These are phyloP conservation scores for Pseudoscleropodium purum DNA, from an alignment of 225 moss, liverwort and hornwort genomes.

Conservation along the genomic window DNA sequence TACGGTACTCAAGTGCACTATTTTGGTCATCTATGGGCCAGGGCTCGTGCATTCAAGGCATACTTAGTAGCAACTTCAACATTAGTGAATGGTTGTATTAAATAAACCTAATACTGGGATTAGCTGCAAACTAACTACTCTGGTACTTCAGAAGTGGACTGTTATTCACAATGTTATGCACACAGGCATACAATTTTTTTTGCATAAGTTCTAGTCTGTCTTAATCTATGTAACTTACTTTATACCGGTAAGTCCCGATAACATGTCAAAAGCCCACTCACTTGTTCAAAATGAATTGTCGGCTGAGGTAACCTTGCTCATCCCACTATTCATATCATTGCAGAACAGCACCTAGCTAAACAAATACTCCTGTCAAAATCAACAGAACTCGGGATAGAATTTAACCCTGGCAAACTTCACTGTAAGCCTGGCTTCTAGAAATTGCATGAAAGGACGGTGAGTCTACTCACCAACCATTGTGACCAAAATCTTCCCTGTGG, in stretches of 20 bases:
- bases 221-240: neutral
- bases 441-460: neutral
- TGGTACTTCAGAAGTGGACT: neutral
- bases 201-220: neutral
- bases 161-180: neutral
- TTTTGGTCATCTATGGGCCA: neutral
- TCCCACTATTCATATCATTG: neutral
- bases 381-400: neutral
- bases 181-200: neutral
- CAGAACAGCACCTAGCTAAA: neutral
- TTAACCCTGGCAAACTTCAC: neutral
- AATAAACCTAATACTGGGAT: neutral
- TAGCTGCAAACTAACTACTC: neutral
- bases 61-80: no score
- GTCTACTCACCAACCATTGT: constrained; percentile 34
- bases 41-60: neutral
- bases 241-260: neutral
- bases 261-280: neutral
- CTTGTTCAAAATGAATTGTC: neutral
- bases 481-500: constrained; percentile 60
- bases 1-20: neutral
- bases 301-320: neutral
- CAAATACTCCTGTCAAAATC: neutral
- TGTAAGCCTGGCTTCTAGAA: neutral
- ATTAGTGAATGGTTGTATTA: neutral